A percentile compares a stretch with the other conserved stretches of the same genome.
phyloP scores from a whole-genome alignment of 345 rosid species.

The Zanthoxylum bungeanum region DNA sequence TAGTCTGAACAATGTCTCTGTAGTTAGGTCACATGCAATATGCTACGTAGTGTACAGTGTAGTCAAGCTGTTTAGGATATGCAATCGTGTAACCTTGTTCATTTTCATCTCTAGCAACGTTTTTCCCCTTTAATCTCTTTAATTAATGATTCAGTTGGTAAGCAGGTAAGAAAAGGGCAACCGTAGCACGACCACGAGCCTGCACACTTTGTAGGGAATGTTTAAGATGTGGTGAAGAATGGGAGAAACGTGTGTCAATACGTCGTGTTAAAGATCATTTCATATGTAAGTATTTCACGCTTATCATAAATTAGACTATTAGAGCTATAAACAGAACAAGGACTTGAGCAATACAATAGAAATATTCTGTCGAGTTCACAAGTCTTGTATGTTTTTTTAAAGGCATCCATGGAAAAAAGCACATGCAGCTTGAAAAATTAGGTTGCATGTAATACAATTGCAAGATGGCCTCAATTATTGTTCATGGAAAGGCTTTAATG shows the following conservation, averaged over 20 bases:
- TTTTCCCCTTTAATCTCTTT: not conserved
- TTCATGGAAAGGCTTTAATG: not conserved
- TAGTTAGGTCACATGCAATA: not conserved
- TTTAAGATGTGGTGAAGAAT: constrained; percentile 53
- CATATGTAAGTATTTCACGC: constrained; percentile 61
- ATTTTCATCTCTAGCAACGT: not conserved
- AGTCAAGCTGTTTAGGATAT: not conserved
- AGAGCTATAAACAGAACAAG: not conserved
- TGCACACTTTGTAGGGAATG: constrained; percentile 94
- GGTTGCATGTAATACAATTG: not conserved
- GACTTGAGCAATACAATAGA: not conserved
- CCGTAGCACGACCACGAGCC: constrained; percentile 65
- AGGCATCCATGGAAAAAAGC: not conserved
- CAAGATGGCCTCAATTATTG: not conserved
- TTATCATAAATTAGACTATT: not conserved
- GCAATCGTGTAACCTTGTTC: not conserved
- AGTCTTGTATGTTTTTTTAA: not conserved
- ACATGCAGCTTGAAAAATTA: not conserved
- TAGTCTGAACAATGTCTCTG: not conserved
- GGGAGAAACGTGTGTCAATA: constrained; percentile 59
- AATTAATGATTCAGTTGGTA: constrained; percentile 13
- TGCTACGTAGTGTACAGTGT: not conserved
- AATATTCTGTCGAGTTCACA: not conserved
- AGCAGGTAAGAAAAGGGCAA: constrained; percentile 76
- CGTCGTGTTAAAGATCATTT: constrained; percentile 78